Conservation (phyloP, 805 yeast genomes). For the Candida vaughaniae region DNA sequence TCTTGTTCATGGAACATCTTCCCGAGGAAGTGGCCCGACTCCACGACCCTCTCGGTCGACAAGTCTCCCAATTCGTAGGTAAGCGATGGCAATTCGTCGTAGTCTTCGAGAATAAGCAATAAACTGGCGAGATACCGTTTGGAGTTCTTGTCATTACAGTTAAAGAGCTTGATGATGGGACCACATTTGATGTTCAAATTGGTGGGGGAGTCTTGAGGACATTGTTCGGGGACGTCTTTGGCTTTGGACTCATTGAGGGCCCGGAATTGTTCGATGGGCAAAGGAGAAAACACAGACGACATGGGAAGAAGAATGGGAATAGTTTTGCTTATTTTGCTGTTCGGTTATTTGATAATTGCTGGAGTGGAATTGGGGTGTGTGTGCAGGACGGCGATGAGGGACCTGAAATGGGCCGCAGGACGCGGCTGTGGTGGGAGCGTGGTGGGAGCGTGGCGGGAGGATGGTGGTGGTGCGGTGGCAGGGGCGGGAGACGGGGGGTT, state of each 20-base stretch:
- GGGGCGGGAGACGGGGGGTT: no score
- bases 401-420: no score
- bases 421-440: no score
- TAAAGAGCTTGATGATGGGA: constrained; percentile 70
- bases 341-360: neutral
- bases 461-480: no score
- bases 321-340: neutral
- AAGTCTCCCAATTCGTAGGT: constrained; percentile 40
- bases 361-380: neutral
- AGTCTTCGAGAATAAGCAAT: constrained; percentile 58
- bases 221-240: constrained; percentile 24
- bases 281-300: constrained; percentile 4
- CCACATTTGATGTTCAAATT: constrained; percentile 63
- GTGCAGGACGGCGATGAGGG: neutral
- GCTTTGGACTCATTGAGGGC: constrained; percentile 21
- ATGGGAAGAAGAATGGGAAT: neutral
- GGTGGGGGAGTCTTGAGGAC: constrained; percentile 27
- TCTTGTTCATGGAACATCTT: constrained; percentile 40
- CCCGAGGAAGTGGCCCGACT: constrained; percentile 48
- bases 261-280: constrained; percentile 30
- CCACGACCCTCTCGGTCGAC: constrained; percentile 2
- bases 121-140: constrained; percentile 66
- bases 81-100: constrained; percentile 24
- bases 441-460: neutral
- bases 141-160: constrained; percentile 51